Evolutionary conservation across 1,284 basidiomycete species (phyloP).

Genomic region (Rhodotorula sp.): DNA sequence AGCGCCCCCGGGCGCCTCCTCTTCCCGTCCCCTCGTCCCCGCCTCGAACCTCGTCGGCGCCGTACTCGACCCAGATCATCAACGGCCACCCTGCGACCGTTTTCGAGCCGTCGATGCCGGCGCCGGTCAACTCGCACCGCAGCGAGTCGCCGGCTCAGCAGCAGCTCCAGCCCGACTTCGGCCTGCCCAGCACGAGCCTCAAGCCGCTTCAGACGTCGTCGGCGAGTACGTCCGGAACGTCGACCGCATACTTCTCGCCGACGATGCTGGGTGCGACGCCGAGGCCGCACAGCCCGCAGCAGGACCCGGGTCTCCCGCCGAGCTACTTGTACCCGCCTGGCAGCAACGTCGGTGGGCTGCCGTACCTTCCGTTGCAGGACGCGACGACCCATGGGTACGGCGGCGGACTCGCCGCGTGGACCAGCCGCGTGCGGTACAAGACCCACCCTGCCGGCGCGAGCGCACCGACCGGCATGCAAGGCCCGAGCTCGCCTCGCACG

Average conservation of each 20-base stretch:
- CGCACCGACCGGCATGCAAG: neutral
- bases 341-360: neutral
- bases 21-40: neutral
- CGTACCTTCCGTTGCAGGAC: conserved; percentile 20
- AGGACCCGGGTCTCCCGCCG: neutral
- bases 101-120: conserved; percentile 9
- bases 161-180: conserved; percentile 36
- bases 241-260: conserved; percentile 20
- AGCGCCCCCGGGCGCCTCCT: conserved; percentile 21
- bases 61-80: conserved; percentile 14
- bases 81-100: conserved; percentile 32
- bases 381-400: conserved; percentile 14
- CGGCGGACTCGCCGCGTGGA: neutral
- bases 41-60: neutral
- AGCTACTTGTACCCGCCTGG: conserved; percentile 18
- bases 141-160: neutral
- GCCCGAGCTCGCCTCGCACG: neutral
- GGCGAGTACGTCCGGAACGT: neutral
- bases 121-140: conserved; percentile 15
- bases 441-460: conserved; percentile 20
- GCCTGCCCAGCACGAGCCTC: conserved; percentile 10
- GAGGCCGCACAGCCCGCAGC: conserved; percentile 4
- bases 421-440: conserved; percentile 10
- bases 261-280: neutral
- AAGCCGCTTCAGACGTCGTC: too few relatives aligned